Conservation (phyloP, 2,329 filamentous ascomycete genomes). For the Aspergillus versicolor region DNA sequence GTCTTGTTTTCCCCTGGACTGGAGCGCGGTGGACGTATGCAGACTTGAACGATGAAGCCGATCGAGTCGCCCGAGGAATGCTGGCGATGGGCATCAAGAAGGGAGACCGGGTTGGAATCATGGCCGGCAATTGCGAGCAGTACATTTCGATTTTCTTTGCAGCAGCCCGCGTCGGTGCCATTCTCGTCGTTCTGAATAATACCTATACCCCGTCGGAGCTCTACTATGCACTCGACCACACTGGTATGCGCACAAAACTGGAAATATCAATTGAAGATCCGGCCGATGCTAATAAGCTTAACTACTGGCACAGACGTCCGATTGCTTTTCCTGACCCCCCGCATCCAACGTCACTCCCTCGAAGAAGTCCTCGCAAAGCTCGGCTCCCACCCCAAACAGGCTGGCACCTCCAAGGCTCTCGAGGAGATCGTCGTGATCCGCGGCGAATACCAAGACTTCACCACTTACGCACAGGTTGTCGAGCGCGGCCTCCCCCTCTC, state of each 20-base stretch:
- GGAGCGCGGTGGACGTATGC: constrained; percentile 71
- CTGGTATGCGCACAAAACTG: constrained; percentile 48
- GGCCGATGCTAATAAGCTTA: neutral
- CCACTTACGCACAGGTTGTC: constrained; percentile 61
- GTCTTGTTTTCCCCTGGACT: constrained; percentile 73
- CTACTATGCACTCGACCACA: constrained; percentile 68
- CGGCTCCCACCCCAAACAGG: constrained; percentile 33
- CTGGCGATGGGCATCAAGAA: constrained; percentile 65
- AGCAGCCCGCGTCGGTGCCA: constrained; percentile 63
- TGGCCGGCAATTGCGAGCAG: constrained; percentile 64
- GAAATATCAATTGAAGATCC: neutral
- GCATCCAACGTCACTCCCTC: constrained; percentile 67
- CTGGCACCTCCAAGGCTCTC: constrained; percentile 36
- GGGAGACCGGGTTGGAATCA: constrained; percentile 71
- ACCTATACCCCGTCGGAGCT: constrained; percentile 75
- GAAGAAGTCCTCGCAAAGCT: constrained; percentile 57
- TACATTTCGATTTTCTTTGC: constrained; percentile 70
- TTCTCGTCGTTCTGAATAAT: constrained; percentile 77
- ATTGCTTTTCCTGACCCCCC: constrained; percentile 69
- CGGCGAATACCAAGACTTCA: constrained; percentile 54
- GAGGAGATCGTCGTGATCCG: constrained; percentile 61
- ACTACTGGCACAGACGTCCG: constrained; percentile 58
- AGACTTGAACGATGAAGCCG: constrained; percentile 62
- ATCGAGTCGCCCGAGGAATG: constrained; percentile 63
- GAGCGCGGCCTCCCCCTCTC: constrained; percentile 51